Evolutionary conservation across 352 stramenopile species (phyloP).

Genomic region (Thraustochytrium sp.): DNA sequence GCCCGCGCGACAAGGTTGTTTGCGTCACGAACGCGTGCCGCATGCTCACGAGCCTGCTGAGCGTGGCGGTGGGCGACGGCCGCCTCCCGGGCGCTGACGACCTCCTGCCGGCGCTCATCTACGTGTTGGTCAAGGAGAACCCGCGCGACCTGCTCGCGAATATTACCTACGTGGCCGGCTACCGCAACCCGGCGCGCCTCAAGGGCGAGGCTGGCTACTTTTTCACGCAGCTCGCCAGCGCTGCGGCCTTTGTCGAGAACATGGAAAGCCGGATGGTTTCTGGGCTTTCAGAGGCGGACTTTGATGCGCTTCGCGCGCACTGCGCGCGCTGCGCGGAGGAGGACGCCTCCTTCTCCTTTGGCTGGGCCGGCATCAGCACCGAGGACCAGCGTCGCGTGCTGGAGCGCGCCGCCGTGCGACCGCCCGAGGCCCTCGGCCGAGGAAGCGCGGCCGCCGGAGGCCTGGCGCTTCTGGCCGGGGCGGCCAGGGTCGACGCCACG

Average conservation of each 20-base stretch:
- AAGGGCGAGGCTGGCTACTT: slow-evolving; percentile 82
- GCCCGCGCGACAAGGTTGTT: slow-evolving; percentile 75
- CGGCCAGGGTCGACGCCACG: neutral
- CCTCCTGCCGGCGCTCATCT: slow-evolving; percentile 82
- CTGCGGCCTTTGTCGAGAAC: slow-evolving; percentile 17
- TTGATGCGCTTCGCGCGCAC: neutral
- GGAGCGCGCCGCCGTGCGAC: neutral
- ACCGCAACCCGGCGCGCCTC: slow-evolving; percentile 57
- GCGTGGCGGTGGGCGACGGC: slow-evolving; percentile 65
- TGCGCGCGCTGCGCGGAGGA: neutral
- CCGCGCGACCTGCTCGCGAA: slow-evolving; percentile 70
- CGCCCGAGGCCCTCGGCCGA: neutral
- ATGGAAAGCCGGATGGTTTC: neutral
- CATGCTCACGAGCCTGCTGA: slow-evolving; percentile 63
- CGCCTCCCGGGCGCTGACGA: slow-evolving; percentile 83
- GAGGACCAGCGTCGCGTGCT: neutral
- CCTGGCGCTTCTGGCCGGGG: neutral
- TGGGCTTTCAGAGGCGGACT: neutral
- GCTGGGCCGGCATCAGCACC: neutral
- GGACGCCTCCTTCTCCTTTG: neutral
- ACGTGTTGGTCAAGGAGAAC: slow-evolving; percentile 74
- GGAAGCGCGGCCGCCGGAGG: neutral
- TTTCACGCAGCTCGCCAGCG: slow-evolving; percentile 69
- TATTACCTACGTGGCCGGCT: slow-evolving; percentile 75
- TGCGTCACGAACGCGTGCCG: slow-evolving; percentile 66